Percentiles rank a stretch among this genome's conserved stretches.
phyloP scores from a whole-genome alignment of 2,329 filamentous ascomycete species.

The Hypoxylon sp. region DNA sequence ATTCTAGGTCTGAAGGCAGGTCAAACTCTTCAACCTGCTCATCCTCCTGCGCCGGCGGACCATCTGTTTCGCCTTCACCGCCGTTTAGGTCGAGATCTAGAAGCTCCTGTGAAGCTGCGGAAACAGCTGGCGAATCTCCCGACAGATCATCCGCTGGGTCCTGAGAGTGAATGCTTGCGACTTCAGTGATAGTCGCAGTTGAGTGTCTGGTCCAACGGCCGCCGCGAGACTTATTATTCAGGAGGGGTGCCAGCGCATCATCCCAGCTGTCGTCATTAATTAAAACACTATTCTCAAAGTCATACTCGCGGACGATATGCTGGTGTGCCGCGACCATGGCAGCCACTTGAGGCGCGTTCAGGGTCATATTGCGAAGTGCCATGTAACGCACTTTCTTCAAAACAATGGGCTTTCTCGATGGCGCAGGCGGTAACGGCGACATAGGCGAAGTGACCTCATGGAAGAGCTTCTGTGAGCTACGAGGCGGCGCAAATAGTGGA shows the following conservation, averaged over 20 bases:
- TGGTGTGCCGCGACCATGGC: slow-evolving; percentile 78
- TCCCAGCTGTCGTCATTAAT: slow-evolving; percentile 81
- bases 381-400: slow-evolving; percentile 79
- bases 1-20: slow-evolving; percentile 54
- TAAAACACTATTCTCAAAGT: slow-evolving; percentile 83
- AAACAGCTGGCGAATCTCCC: slow-evolving; percentile 68
- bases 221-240: slow-evolving; percentile 61
- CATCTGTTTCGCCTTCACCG: slow-evolving; percentile 54
- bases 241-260: slow-evolving; percentile 82
- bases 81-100: slow-evolving; percentile 55
- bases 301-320: slow-evolving; percentile 79
- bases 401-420: slow-evolving; percentile 69
- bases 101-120: slow-evolving; percentile 67
- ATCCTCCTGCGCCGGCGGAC: slow-evolving; percentile 50
- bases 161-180: slow-evolving; percentile 52
- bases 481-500: slow-evolving; percentile 74
- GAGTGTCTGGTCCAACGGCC: slow-evolving; percentile 62
- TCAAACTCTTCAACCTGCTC: slow-evolving; percentile 53
- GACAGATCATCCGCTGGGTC: slow-evolving; percentile 59
- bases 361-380: slow-evolving; percentile 78
- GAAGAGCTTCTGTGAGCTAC: slow-evolving; percentile 71
- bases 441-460: slow-evolving; percentile 75
- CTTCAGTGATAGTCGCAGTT: slow-evolving; percentile 54
- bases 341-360: slow-evolving; percentile 80
- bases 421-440: slow-evolving; percentile 71